A percentile compares a stretch with the other conserved stretches of the same genome.
Evolutionary conservation across 1,139 yeast species (phyloP).

Genomic region (Blastobotrys elegans): DNA sequence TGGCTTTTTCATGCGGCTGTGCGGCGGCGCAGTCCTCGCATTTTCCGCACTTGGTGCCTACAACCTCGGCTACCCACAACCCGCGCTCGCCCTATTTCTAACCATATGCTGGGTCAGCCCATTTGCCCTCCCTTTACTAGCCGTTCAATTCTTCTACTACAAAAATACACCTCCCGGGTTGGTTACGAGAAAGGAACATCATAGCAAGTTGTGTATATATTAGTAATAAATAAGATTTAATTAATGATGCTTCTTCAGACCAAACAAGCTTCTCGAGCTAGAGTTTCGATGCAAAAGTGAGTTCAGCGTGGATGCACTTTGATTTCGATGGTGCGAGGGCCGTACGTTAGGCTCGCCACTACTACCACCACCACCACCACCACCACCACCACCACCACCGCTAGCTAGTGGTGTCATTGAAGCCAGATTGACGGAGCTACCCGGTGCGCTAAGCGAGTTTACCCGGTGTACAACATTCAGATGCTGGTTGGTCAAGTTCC

Average conservation of each 20-base stretch:
- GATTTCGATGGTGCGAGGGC: constrained; percentile 11
- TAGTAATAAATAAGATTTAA: constrained; percentile 1
- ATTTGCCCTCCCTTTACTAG: too few relatives aligned
- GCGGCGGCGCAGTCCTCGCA: too few relatives aligned
- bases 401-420: neutral
- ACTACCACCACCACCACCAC: neutral
- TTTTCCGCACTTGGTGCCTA: too few relatives aligned
- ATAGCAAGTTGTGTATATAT: neutral
- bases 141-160: too few relatives aligned
- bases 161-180: too few relatives aligned
- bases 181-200: too few relatives aligned
- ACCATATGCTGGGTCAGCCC: too few relatives aligned
- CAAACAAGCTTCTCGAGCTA: constrained; percentile 13
- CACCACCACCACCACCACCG: neutral
- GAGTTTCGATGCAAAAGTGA: constrained; percentile 12
- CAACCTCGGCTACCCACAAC: too few relatives aligned
- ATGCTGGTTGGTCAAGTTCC: neutral
- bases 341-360: neutral
- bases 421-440: constrained; percentile 13
- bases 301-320: constrained; percentile 11
- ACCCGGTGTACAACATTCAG: neutral
- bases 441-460: constrained; percentile 14
- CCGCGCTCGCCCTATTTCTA: too few relatives aligned
- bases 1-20: too few relatives aligned
- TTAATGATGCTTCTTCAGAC: constrained; percentile 7